Base-by-base conservation (phyloP, 2,329 filamentous ascomycete genomes). In the Pseudonectria buxi region DNA sequence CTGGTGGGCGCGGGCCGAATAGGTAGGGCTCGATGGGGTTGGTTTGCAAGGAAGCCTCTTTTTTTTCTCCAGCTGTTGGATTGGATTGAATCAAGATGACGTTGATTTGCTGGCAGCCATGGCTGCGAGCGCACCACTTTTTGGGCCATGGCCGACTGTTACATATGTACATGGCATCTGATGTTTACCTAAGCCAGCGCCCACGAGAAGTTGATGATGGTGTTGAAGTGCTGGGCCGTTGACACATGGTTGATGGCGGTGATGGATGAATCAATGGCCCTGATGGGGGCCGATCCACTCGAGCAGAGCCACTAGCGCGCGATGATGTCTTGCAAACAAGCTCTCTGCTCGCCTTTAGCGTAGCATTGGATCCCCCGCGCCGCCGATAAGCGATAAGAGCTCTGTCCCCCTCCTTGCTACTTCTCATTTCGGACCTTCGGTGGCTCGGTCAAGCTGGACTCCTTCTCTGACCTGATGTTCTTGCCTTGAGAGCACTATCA, bases 301-400 rank as follows among this genome's bases (percentile, higher is more conserved):
- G 25, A 13, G 30, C 27, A 32, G 32, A 37, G 40, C 40, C 43
- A 44, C 43, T 46, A 38, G 36, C 39, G 29, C 40, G 40, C 40
- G 39, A 46, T 44, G 43, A 40, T 44, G 44, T 43, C 39, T 30
- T 29, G 40, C 40, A 40, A 47, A 37, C 42, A 42, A 39, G 28
- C 33, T 31, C 38, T 33, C 38, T 43, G 39, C 40, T 46, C 37
- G 45, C 31, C 44, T 41, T 45, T n/a, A n/a, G 32, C 33, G 32
- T 24, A 14, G 13, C 30, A 28, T 16, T 26, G 18, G 18, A 22
- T 43, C 31, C 36, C 45, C 48, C 45, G 27, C 46, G 41, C 49
- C 41, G 32, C 44, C 49, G 49, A 52, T 52, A 52, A 52, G 45
- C 47, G 49, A 52, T 48, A 51, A 53, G 49, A 46, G 47, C 43